Evolutionary conservation across 2,329 filamentous ascomycete genomes (phyloP).

Genomic region (Pseudogymnoascus sp.): DNA sequence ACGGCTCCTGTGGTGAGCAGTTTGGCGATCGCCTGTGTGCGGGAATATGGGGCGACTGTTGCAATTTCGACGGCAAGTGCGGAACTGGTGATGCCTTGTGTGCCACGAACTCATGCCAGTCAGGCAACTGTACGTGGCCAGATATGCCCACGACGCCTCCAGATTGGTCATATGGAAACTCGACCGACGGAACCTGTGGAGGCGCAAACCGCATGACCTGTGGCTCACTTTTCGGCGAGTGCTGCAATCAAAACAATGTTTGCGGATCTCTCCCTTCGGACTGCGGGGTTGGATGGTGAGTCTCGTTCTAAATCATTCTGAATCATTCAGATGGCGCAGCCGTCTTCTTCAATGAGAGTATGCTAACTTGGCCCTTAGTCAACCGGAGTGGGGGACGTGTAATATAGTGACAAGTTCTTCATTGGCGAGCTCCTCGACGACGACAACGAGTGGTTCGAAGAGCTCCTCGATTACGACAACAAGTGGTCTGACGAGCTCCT

Average conservation of each 20-base stretch:
- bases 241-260: neutral
- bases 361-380: neutral
- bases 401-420: neutral
- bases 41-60: slow-evolving; percentile 30
- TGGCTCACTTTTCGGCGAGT: neutral
- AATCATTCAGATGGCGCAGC: neutral
- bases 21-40: slow-evolving; percentile 28
- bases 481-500: no score
- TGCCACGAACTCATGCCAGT: slow-evolving; percentile 14
- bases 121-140: slow-evolving; percentile 18
- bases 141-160: slow-evolving; percentile 26
- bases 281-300: slow-evolving; percentile 4
- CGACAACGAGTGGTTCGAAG: no score
- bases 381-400: neutral
- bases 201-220: slow-evolving; percentile 20
- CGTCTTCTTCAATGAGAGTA: neutral
- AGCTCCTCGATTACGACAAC: no score
- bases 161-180: slow-evolving; percentile 23
- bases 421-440: no score
- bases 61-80: slow-evolving; percentile 24
- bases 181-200: slow-evolving; percentile 25
- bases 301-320: no score
- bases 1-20: slow-evolving; percentile 30
- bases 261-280: slow-evolving; percentile 5
- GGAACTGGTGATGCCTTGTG: slow-evolving; percentile 24